These are phyloP conservation scores for Chaetomiaceae sp. DNA, from an alignment of 2,329 filamentous ascomycete species.

Conservation along the genomic window DNA sequence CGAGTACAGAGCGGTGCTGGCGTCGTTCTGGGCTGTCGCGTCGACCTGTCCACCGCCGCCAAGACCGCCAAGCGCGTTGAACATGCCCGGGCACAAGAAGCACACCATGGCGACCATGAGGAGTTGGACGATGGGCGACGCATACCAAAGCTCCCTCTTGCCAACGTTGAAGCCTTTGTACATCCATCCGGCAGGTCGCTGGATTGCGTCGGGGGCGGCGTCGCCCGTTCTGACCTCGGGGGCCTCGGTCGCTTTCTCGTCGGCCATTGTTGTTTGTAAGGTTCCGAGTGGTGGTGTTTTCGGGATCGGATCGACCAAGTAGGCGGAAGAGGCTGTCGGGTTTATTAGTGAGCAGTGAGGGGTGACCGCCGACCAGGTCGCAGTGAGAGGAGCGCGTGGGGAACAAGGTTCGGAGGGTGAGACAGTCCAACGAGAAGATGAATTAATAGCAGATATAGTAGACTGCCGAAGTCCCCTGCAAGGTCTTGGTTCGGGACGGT, in stretches of 20 bases:
- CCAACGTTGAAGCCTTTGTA: conserved; percentile 59
- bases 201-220: conserved; percentile 7
- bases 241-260: conserved; percentile 17
- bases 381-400: conserved; percentile 1
- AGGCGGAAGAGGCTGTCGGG: not conserved
- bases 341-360: not conserved
- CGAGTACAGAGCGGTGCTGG: conserved; percentile 66
- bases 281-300: not conserved
- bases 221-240: conserved; percentile 3
- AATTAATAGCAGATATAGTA: conserved; percentile 10
- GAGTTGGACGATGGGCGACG: conserved; percentile 67
- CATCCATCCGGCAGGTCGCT: conserved; percentile 56
- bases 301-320: not conserved
- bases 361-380: not conserved
- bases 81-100: conserved; percentile 65
- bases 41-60: conserved; percentile 57
- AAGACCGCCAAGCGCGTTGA: conserved; percentile 57
- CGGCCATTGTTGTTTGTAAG: conserved; percentile 15
- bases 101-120: conserved; percentile 66
- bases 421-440: not conserved
- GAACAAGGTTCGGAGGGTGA: not conserved
- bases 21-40: conserved; percentile 52
- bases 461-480: conserved; percentile 1
- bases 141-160: conserved; percentile 59
- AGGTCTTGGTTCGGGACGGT: conserved; percentile 2